These are phyloP conservation scores for Gentiana macrophylla DNA, from an alignment of 257 asterid genomes.

Conservation along the genomic window DNA sequence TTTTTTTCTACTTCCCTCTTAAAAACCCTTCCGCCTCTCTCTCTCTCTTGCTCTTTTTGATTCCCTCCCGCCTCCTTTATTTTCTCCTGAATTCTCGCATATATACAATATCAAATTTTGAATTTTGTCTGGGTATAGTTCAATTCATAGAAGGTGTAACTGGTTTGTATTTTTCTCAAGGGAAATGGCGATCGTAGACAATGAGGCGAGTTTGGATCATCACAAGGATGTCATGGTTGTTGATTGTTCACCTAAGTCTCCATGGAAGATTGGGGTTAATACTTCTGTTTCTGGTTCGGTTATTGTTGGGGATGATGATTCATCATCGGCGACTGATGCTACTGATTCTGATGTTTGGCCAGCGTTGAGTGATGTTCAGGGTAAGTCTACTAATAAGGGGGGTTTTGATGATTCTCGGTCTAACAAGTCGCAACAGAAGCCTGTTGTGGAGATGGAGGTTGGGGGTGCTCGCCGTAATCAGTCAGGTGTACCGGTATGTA, in stretches of 20 bases:
- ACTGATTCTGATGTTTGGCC: constrained; percentile 72
- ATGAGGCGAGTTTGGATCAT: constrained; percentile 29
- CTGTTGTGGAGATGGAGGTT: constrained; percentile 7
- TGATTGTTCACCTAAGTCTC: constrained; percentile 43
- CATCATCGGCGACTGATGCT: constrained; percentile 29
- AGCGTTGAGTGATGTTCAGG: constrained; percentile 56
- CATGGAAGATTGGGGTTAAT: constrained; percentile 39
- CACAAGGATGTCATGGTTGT: constrained; percentile 41
- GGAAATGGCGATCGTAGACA: constrained; percentile 44
- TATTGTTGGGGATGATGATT: constrained; percentile 14
- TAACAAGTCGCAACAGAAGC: constrained; percentile 22
- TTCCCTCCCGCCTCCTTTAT: constrained; percentile 2
- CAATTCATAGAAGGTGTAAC: no score
- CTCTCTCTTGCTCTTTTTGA: constrained; percentile 1
- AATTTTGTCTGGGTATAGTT: background rate
- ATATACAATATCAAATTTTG: background rate
- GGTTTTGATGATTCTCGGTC: constrained; percentile 21
- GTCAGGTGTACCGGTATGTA: constrained; percentile 26
- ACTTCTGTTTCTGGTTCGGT: constrained; percentile 12
- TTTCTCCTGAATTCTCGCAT: background rate
- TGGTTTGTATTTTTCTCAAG: background rate
- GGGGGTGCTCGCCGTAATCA: constrained; percentile 24
- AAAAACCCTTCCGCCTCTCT: constrained; percentile 1
- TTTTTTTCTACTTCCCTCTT: background rate
- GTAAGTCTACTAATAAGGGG: constrained; percentile 21